Evolutionary conservation across 2,329 filamentous ascomycete genomes (phyloP), one percentile per base, ranked within the genome.

Genomic region (Trichoderma asperellum): DNA sequence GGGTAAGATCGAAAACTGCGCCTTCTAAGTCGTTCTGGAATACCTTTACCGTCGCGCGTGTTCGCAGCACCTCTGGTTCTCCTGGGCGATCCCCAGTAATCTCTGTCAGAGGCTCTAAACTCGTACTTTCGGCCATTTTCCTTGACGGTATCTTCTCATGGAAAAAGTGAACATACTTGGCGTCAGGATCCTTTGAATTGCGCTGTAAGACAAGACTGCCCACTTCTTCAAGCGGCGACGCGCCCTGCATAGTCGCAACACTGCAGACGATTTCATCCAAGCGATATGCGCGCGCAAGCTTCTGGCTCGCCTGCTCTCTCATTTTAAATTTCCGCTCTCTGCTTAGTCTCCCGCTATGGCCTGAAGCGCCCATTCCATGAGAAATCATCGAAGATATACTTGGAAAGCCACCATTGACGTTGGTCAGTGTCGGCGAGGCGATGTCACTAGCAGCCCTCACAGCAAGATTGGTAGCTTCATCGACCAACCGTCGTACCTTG

Each of bases 141-240:
- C 91, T 83, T 52, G 89, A 91, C 1, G 92, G 91, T 32, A 96
- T 94, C 85, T 95, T 96, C 80, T 96, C 92, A 80, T 95, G 92
- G 79, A 96, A 96, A 81, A 95, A 96, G 77, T 96, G 91, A n/a
- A 96, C 93, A 77, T 96, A 96, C 78, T 91, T 91, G 34, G 92
- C 93, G 75, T 96, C 91, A 55, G 84, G 80, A 75, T 94, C 89
- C 62, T 84, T 78, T n/a, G 88, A 84, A 70, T 87, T 89, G 71
- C 92, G 85, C 77, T 92, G 88, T 71, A 96, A 80, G 37, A 96
- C 92, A 71, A 91, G 83, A 6, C 86, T 84, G 2, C 91, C 92
- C 2, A 96, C 90, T 70, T 93, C 91, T 74, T 96, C 92, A 14
- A 96, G 82, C 0, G 91, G 88, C 21, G 91, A 92, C 1, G 92